Evolutionary conservation across 1,284 basidiomycete species (phyloP), one percentile per base, ranked within the genome.

Genomic region (Trichosporon sp.): DNA sequence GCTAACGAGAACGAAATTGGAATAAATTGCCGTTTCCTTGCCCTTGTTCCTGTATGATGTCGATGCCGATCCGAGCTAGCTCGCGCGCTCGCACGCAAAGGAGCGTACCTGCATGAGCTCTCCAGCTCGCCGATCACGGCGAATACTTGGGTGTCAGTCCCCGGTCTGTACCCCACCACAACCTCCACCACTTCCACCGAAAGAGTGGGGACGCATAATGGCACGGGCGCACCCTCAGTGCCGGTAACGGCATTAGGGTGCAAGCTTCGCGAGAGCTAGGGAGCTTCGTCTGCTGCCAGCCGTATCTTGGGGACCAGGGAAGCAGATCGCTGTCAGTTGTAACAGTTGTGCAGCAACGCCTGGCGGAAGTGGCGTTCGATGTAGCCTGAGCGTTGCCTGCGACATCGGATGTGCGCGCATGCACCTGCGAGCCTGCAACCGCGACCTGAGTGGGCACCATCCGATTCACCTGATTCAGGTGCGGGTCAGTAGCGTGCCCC

Each of bases 1-100:
- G 43, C 43, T 46, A 46, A 46, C 43, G 43, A 46, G 43, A 46
- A 46, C 51, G 16, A 26, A 19, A 54, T 54, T 26, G 51, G 10
- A 26, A 54, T 54, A 54, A 54, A 54, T 54, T 26, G 51, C 21
- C 51, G 51, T 54, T 54, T 26, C 19, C 10, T 54, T 21, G 51
- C 51, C 51, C 19, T 54, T 8, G 51, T 54, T 54, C 51, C 51
- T 54, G 51, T 54, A 19, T 54, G 51, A 54, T 54, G 11, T 54
- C 51, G 8, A 54, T 26, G 51, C n/a, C 19, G n/a, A 54, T 21
- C 21, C 21, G 51, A 54, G 51, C 51, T 54, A 54, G 21, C 19
- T 54, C 3, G 51, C 19, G 19, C 51, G 51, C 51, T 26, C 51
- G 16, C 16, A 46, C 43, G 43, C 16, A 14, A 12, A 16, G 14